Percentiles rank a stretch among this genome's conserved stretches.
Evolutionary conservation across 1,284 basidiomycete species (phyloP).

Genomic region (Abortiporus biennis): DNA sequence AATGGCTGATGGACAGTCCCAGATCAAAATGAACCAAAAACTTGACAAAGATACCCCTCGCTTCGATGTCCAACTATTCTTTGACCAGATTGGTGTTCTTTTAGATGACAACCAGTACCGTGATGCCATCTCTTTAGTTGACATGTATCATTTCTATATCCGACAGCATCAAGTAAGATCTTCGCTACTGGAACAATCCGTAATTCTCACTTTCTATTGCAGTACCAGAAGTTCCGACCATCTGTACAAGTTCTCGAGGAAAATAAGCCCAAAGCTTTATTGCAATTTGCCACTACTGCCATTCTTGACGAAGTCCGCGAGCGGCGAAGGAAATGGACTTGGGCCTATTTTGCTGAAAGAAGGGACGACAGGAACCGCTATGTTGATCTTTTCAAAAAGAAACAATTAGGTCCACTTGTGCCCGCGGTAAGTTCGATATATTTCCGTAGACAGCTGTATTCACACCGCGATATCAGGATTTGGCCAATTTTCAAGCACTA

Average conservation of each 20-base stretch:
- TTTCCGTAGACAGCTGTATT: not conserved
- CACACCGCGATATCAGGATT: constrained; percentile 43
- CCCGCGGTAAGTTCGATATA: constrained; percentile 35
- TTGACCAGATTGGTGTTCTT: constrained; percentile 92
- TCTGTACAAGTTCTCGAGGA: constrained; percentile 51
- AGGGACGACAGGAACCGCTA: constrained; percentile 84
- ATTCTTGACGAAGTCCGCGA: constrained; percentile 88
- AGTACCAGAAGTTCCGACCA: constrained; percentile 85
- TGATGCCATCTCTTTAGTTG: constrained; percentile 88
- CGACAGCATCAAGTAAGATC: constrained; percentile 78
- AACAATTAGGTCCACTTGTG: constrained; percentile 48
- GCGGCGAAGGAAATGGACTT: constrained; percentile 83
- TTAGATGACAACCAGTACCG: constrained; percentile 96
- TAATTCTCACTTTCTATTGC: constrained; percentile 1
- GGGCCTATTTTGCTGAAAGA: constrained; percentile 87
- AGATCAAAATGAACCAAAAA: constrained; percentile 84
- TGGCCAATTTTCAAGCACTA: constrained; percentile 54
- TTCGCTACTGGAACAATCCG: not conserved
- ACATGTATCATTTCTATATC: constrained; percentile 96
- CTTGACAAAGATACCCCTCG: constrained; percentile 72
- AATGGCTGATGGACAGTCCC: constrained; percentile 2
- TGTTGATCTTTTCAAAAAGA: constrained; percentile 84
- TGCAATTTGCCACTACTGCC: constrained; percentile 79
- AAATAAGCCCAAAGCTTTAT: constrained; percentile 69
- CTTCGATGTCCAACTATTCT: constrained; percentile 86